These are phyloP conservation scores for Colletotrichum spinosum DNA, from an alignment of 2,329 filamentous ascomycete genomes.

Conservation along the genomic window DNA sequence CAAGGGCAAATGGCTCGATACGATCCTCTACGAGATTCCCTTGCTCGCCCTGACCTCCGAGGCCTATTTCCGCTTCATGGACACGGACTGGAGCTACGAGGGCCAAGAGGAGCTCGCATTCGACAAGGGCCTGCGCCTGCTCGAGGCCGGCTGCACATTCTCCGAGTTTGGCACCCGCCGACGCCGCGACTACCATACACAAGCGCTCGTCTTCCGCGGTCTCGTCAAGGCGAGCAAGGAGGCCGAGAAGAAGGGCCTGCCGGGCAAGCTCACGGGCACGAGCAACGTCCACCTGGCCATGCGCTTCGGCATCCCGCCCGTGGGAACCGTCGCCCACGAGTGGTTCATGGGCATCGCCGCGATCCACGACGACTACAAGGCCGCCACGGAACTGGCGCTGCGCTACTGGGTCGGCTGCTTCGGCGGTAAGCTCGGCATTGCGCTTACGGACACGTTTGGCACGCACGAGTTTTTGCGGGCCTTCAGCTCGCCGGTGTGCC, in stretches of 20 bases:
- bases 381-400: constrained; percentile 86
- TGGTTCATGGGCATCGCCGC: constrained; percentile 99
- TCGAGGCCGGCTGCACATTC: constrained; percentile 87
- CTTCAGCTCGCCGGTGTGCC: constrained; percentile 75
- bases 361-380: constrained; percentile 85
- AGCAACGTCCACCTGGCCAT: constrained; percentile 98
- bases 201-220: constrained; percentile 90
- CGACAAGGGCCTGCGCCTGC: constrained; percentile 80
- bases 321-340: constrained; percentile 93
- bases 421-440: constrained; percentile 85
- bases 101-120: constrained; percentile 89
- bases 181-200: constrained; percentile 92
- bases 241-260: constrained; percentile 70
- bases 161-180: constrained; percentile 95
- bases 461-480: constrained; percentile 88
- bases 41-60: constrained; percentile 92
- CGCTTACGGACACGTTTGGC: constrained; percentile 96
- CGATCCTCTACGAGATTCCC: constrained; percentile 97
- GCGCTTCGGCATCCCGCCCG: constrained; percentile 85
- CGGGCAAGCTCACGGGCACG: constrained; percentile 84
- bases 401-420: constrained; percentile 93
- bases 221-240: constrained; percentile 83
- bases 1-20: constrained; percentile 89
- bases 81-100: constrained; percentile 90
- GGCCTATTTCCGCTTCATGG: constrained; percentile 97